Evolutionary conservation across 106 monocot species (phyloP).

Genomic region (Xerophyta viscosa): DNA sequence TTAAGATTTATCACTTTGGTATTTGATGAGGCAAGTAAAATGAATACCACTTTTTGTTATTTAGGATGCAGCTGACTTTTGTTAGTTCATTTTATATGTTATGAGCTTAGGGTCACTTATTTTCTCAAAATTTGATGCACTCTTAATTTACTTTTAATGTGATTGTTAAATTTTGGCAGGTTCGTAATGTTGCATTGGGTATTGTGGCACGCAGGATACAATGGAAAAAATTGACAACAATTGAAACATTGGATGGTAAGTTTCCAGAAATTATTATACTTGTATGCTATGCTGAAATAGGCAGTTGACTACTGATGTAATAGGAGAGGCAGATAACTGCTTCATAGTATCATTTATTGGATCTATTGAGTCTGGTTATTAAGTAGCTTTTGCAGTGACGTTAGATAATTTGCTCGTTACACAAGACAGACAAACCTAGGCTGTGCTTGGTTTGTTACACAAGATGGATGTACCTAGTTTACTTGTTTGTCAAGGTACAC

Average conservation of each 20-base stretch:
- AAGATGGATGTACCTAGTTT: too few relatives aligned
- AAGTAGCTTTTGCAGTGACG: too few relatives aligned
- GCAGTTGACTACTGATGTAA: background rate
- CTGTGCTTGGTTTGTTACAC: too few relatives aligned
- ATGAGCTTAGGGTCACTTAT: background rate
- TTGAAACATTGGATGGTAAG: constrained; percentile 86
- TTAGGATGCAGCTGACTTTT: too few relatives aligned
- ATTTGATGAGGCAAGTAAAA: constrained; percentile 79
- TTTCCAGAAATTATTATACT: constrained; percentile 1
- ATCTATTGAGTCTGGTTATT: too few relatives aligned
- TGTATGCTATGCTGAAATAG: background rate
- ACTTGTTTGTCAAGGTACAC: too few relatives aligned
- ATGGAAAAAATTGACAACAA: constrained; percentile 60
- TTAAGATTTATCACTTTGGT: constrained; percentile 96
- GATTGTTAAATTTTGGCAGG: constrained; percentile 31
- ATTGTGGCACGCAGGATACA: constrained; percentile 83
- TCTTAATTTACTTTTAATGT: constrained; percentile 1
- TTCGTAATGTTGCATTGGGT: constrained; percentile 79
- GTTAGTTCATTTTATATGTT: too few relatives aligned
- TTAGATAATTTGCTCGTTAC: too few relatives aligned
- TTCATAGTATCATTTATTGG: too few relatives aligned
- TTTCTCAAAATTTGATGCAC: background rate
- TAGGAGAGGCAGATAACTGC: too few relatives aligned
- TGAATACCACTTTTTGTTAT: too few relatives aligned
- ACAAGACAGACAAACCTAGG: too few relatives aligned